These are phyloP conservation scores for Climacium dendroides DNA, from an alignment of 225 moss, liverwort and hornwort genomes.

Conservation along the genomic window DNA sequence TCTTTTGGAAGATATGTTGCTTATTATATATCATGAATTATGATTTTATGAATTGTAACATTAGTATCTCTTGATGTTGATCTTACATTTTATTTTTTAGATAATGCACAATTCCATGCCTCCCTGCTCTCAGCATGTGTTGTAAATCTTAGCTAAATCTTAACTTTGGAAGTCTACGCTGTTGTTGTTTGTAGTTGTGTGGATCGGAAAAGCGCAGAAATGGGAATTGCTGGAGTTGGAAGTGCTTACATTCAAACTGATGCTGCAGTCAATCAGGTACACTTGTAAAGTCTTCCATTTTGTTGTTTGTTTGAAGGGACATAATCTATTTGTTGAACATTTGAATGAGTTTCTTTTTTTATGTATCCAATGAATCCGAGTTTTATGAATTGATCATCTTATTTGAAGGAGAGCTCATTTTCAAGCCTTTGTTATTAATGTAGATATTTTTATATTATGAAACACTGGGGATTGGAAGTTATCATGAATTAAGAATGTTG, in stretches of 20 bases:
- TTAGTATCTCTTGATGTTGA: background rate
- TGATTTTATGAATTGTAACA: background rate
- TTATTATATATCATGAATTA: background rate
- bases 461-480: background rate
- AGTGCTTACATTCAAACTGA: constrained; percentile 82
- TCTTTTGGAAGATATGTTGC: background rate
- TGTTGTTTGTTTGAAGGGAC: background rate
- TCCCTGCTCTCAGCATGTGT: background rate
- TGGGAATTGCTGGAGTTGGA: constrained; percentile 73
- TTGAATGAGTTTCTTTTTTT: background rate
- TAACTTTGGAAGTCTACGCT: background rate
- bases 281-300: background rate
- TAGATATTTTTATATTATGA: background rate
- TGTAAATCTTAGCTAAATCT: background rate
- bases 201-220: constrained; percentile 79
- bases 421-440: background rate
- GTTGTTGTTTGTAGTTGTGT: constrained; percentile 49
- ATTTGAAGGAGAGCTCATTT: background rate
- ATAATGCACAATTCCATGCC: background rate
- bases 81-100: background rate
- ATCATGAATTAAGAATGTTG: background rate
- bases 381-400: background rate
- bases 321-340: background rate
- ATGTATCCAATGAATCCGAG: background rate
- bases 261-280: constrained; percentile 90